Base-by-base conservation (phyloP, 495 filamentous ascomycete genomes). In the Trichocladium uniseriatum region DNA sequence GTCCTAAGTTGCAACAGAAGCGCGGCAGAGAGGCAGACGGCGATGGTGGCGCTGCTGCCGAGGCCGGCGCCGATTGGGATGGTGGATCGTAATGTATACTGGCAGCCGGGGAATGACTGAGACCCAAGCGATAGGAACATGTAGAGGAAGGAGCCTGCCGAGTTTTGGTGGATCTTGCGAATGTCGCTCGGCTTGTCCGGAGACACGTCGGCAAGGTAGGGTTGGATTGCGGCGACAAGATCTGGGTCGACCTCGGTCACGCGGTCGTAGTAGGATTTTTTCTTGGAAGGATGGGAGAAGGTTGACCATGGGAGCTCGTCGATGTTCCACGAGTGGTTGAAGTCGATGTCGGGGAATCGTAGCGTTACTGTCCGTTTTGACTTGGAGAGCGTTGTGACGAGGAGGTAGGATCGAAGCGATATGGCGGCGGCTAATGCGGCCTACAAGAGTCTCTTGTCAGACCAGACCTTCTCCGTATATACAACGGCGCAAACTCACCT, bases 341-440 rank as follows among this genome's bases (percentile, higher is more conserved):
- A 73, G 38, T 79, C 77, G 42, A 95, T 86, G 59, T 98, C 92
- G 42, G 87, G 79, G 65, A 96, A 96, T 48, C 79, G 79, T 37
- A 98, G 74, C 0, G 87, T 86, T 31, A 98, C 79, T 2, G 82
- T 95, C 49, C 85, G 79, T 54, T 82, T 80, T 6, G 87, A 86
- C 68, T 94, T 95, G 31, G 86, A 86, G 32, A 94, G 80, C 11
- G 89, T 85, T 9, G 88, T 92, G 62, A 95, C 90, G 49, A 89
- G 87, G 36, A 98, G 82, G 66, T 96, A 98, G 34, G 91, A 97
- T 20, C 92, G 87, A 20, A 97, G 75, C 20, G 91, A 94, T 50
- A 98, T 88, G 14, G 92, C 82, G 16, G 91, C 92, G 35, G 92
- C 92, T 66, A 98, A 88, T 45, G 92, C 90, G 42, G 89, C 82